A percentile compares a stretch with the other conserved stretches of the same genome.
phyloP scores from a whole-genome alignment of 805 yeast genomes.

The Yarrowia keelungensis region DNA sequence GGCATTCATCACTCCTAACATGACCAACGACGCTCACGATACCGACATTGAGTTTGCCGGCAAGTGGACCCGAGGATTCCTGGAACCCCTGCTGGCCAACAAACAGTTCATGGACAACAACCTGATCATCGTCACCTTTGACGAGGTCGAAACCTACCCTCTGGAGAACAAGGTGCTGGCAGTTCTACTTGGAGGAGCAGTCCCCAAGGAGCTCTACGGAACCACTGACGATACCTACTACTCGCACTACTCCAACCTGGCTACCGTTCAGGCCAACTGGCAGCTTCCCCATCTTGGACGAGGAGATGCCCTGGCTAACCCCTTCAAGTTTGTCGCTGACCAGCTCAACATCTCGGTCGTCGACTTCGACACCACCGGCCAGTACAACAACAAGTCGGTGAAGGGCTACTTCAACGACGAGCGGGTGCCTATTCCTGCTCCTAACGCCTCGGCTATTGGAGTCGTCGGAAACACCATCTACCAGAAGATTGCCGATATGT shows the following conservation, averaged over 20 bases:
- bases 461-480: constrained; percentile 15
- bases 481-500: constrained; percentile 26
- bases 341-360: constrained; percentile 43
- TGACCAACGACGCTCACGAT: constrained; percentile 62
- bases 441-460: constrained; percentile 11
- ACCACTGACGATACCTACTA: constrained; percentile 58
- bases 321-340: constrained; percentile 55
- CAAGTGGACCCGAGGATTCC: constrained; percentile 56
- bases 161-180: constrained; percentile 57
- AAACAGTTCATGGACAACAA: constrained; percentile 58
- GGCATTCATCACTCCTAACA: constrained; percentile 61
- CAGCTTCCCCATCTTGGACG: constrained; percentile 59
- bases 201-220: constrained; percentile 54
- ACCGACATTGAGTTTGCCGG: constrained; percentile 57
- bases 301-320: constrained; percentile 59
- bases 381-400: constrained; percentile 24
- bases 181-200: constrained; percentile 57
- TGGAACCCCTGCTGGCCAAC: constrained; percentile 56
- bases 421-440: constrained; percentile 15
- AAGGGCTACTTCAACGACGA: constrained; percentile 31
- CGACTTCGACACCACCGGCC: constrained; percentile 1
- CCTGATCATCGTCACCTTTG: constrained; percentile 58
- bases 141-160: constrained; percentile 56
- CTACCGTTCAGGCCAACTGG: constrained; percentile 62
- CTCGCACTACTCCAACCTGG: constrained; percentile 60